Evolutionary conservation across 805 yeast species (phyloP).

Genomic region (Vanderwaltozyma yarrowii): DNA sequence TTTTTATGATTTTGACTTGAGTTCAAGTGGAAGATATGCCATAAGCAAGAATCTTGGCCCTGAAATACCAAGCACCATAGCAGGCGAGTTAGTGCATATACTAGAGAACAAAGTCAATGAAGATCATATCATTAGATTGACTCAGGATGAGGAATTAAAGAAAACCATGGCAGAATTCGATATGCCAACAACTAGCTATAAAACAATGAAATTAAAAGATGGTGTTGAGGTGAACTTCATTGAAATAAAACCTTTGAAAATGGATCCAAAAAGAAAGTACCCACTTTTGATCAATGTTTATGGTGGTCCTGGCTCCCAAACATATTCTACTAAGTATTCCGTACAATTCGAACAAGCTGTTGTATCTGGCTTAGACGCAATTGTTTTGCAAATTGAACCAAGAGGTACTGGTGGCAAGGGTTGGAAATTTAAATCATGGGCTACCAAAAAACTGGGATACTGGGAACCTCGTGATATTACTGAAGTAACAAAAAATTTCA

Average conservation of each 20-base stretch:
- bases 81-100: conserved; percentile 15
- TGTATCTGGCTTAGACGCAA: conserved; percentile 45
- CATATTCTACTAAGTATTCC: conserved; percentile 37
- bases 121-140: conserved; percentile 7
- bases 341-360: conserved; percentile 52
- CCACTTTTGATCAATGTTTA: conserved; percentile 62
- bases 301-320: conserved; percentile 76
- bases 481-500: conserved; percentile 40
- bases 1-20: conserved; percentile 40
- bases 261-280: conserved; percentile 38
- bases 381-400: conserved; percentile 64
- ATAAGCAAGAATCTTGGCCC: conserved; percentile 22
- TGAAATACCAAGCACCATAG: conserved; percentile 15
- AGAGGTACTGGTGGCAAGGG: conserved; percentile 77
- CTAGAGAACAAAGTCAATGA: conserved; percentile 5
- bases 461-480: conserved; percentile 71
- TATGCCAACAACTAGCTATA: conserved; percentile 36
- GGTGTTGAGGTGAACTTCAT: conserved; percentile 39
- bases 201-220: conserved; percentile 32
- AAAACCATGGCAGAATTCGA: conserved; percentile 29
- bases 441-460: conserved; percentile 48
- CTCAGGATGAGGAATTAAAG: conserved; percentile 8
- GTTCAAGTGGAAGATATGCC: conserved; percentile 44
- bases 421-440: conserved; percentile 53
- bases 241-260: conserved; percentile 52